These are phyloP conservation scores for Vachellia collinsii DNA, from an alignment of 306 rosid genomes.

Conservation along the genomic window DNA sequence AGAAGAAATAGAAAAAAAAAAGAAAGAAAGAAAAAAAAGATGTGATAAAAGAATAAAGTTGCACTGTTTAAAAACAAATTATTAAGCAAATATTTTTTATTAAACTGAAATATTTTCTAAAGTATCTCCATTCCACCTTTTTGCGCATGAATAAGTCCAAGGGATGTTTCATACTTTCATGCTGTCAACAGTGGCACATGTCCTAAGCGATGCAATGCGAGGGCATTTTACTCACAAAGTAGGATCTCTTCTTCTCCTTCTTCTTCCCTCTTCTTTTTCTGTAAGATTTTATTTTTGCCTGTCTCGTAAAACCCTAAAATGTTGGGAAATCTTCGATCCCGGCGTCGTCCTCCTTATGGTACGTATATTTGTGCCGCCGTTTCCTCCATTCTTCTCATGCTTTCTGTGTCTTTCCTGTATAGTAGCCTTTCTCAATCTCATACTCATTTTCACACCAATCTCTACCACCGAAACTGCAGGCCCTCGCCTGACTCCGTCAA, in stretches of 20 bases:
- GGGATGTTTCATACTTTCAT: not conserved
- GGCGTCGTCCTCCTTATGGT: slow-evolving; percentile 69
- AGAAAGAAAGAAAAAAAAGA: no score
- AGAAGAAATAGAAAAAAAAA: no score
- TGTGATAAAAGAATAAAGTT: not conserved
- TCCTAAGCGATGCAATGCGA: not conserved
- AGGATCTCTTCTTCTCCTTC: not conserved
- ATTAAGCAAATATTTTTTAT: no score
- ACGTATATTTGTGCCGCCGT: slow-evolving; percentile 55
- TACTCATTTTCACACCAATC: slow-evolving; percentile 29
- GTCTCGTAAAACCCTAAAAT: slow-evolving; percentile 37
- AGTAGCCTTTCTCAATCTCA: slow-evolving; percentile 54
- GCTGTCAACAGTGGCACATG: not conserved
- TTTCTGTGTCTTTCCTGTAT: slow-evolving; percentile 61
- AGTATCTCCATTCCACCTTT: not conserved
- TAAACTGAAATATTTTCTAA: no score
- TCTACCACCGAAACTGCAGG: not conserved
- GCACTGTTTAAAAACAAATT: no score
- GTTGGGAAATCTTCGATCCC: slow-evolving; percentile 58
- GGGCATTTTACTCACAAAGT: not conserved
- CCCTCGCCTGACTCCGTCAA: slow-evolving; percentile 30
- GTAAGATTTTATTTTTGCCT: not conserved
- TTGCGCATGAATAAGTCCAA: not conserved
- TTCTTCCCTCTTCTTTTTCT: not conserved
- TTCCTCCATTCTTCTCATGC: slow-evolving; percentile 58